A percentile compares a stretch with the other conserved stretches of the same genome.
Evolutionary conservation across 1,284 basidiomycete species (phyloP).

Genomic region (Wallemia mellicola): DNA sequence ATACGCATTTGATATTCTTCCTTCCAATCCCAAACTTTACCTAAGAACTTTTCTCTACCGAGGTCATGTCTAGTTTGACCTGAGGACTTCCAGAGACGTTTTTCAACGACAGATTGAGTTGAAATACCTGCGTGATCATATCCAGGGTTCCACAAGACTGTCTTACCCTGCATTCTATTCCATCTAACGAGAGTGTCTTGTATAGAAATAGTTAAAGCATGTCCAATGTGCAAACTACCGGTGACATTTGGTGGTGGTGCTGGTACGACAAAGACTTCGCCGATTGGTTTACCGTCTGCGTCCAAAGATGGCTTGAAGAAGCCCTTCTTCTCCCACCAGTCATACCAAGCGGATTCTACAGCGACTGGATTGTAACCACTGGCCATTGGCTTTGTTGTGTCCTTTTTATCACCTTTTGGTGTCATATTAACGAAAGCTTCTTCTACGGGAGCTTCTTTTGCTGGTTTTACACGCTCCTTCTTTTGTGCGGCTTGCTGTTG

Average conservation of each 20-base stretch:
- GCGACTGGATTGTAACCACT: constrained; percentile 79
- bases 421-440: constrained; percentile 54
- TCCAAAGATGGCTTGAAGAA: constrained; percentile 60
- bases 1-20: constrained; percentile 87
- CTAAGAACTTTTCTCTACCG: constrained; percentile 70
- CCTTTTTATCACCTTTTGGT: constrained; percentile 67
- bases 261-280: constrained; percentile 42
- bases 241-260: constrained; percentile 97
- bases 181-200: constrained; percentile 72
- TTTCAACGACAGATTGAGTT: constrained; percentile 93
- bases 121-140: constrained; percentile 98
- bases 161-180: constrained; percentile 90
- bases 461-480: constrained; percentile 18
- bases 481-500: neutral
- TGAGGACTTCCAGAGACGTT: constrained; percentile 52
- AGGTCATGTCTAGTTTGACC: constrained; percentile 74
- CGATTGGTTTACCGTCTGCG: constrained; percentile 22
- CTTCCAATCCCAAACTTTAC: constrained; percentile 89
- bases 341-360: constrained; percentile 89
- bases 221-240: constrained; percentile 83
- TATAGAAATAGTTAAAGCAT: constrained; percentile 72
- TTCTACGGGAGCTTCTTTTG: constrained; percentile 30
- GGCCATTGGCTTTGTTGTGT: constrained; percentile 45
- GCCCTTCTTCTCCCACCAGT: constrained; percentile 79
- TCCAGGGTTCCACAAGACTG: constrained; percentile 68